phyloP scores from a whole-genome alignment of 257 asterid species.

The Leonotis leonurus region DNA sequence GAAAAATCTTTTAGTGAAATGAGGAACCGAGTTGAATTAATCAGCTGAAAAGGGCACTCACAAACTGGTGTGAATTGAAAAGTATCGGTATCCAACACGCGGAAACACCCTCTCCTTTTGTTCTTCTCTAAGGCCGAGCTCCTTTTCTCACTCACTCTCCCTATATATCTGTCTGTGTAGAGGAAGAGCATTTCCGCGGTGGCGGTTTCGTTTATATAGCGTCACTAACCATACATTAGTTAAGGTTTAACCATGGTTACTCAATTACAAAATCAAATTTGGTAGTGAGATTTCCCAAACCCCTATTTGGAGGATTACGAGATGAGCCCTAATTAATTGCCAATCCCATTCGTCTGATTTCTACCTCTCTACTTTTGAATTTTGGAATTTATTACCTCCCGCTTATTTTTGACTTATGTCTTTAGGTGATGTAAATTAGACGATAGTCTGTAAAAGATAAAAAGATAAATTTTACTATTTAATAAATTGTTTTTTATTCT shows the following conservation, averaged over 20 bases:
- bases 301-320: conserved; percentile 14
- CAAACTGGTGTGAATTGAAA: conserved; percentile 19
- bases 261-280: conserved; percentile 9
- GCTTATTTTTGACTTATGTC: no score
- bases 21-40: conserved; percentile 4
- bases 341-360: conserved; percentile 4
- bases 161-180: background rate
- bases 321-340: conserved; percentile 13
- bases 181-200: conserved; percentile 4
- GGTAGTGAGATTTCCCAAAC: conserved; percentile 13
- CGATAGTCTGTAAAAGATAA: no score
- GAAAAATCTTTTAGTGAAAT: conserved; percentile 1
- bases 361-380: conserved; percentile 6
- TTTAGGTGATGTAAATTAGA: no score
- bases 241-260: conserved; percentile 13
- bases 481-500: no score
- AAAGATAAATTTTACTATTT: no score
- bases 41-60: conserved; percentile 24
- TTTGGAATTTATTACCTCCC: no score
- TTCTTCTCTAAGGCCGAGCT: background rate
- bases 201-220: conserved; percentile 16
- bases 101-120: conserved; percentile 5
- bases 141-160: background rate
- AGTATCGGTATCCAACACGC: background rate
- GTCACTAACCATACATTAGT: conserved; percentile 15